Evolutionary conservation across 805 yeast species (phyloP).

Genomic region (Kregervanrija fluxuum): DNA sequence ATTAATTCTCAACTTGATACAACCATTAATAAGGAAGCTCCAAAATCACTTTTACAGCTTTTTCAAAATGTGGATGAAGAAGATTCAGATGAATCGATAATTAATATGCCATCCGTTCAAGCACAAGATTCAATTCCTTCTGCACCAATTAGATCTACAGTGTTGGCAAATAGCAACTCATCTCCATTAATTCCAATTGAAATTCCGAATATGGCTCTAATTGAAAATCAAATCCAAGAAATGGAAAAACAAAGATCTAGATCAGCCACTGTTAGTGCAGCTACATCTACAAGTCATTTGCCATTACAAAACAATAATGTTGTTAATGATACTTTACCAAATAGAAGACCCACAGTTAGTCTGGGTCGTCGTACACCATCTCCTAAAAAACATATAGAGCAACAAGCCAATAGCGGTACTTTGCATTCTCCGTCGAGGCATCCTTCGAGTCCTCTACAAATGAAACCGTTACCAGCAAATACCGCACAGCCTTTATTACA

Average conservation of each 20-base stretch:
- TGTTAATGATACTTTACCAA: conserved; percentile 14
- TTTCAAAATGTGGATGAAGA: conserved; percentile 48
- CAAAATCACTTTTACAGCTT: conserved; percentile 62
- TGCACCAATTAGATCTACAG: conserved; percentile 1
- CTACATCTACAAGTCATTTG: not conserved
- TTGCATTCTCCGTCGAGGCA: conserved; percentile 25
- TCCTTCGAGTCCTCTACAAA: conserved; percentile 28
- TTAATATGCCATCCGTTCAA: conserved; percentile 1
- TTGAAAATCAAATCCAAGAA: conserved; percentile 9
- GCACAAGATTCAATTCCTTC: not conserved
- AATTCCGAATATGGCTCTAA: conserved; percentile 56
- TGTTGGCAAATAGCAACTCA: conserved; percentile 11
- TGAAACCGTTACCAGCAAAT: conserved; percentile 44
- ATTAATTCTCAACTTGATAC: conserved; percentile 16
- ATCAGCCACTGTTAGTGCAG: conserved; percentile 21
- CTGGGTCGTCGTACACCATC: conserved; percentile 38
- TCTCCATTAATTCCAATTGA: conserved; percentile 59
- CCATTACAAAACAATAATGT: not conserved
- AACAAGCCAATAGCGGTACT: conserved; percentile 8
- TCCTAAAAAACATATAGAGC: conserved; percentile 31
- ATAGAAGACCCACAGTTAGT: conserved; percentile 30
- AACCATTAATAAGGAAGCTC: conserved; percentile 43
- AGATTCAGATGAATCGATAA: conserved; percentile 8
- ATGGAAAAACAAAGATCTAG: conserved; percentile 20
- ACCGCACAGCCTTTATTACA: conserved; percentile 40